Percentiles rank a stretch among this genome's conserved stretches.
phyloP scores from a whole-genome alignment of 2,329 filamentous ascomycete genomes.

The Talaromyces atroroseus region DNA sequence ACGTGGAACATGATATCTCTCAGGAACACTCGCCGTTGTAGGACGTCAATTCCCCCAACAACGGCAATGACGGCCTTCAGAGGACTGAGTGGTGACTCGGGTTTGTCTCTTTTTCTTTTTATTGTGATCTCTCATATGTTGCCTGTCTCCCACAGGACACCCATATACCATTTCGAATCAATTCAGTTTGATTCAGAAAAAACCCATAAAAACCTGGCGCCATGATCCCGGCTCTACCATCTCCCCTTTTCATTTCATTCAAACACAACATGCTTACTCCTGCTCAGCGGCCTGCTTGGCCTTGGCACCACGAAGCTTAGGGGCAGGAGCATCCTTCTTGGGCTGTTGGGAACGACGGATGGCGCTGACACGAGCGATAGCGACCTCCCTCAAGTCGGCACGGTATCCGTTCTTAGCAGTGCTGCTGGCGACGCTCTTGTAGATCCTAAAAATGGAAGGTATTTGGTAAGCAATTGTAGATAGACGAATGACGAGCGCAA shows the following conservation, averaged over 20 bases:
- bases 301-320: constrained; percentile 74
- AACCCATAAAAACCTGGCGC: constrained; percentile 1
- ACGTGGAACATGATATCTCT: background rate
- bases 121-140: background rate
- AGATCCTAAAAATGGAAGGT: constrained; percentile 57
- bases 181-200: background rate
- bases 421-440: constrained; percentile 77
- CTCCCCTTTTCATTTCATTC: background rate
- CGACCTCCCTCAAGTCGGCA: constrained; percentile 66
- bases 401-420: constrained; percentile 84
- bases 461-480: constrained; percentile 19
- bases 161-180: background rate
- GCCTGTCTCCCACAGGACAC: background rate
- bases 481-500: no score
- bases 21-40: no score
- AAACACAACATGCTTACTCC: constrained; percentile 20
- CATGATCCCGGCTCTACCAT: background rate
- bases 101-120: background rate
- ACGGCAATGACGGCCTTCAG: background rate
- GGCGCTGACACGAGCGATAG: constrained; percentile 81
- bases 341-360: constrained; percentile 73
- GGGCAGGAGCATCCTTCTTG: constrained; percentile 67
- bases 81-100: background rate
- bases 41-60: no score
- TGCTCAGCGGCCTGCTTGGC: constrained; percentile 60